These are phyloP conservation scores for Aspergillus ruber DNA, from an alignment of 2,329 filamentous ascomycete genomes.

Conservation along the genomic window DNA sequence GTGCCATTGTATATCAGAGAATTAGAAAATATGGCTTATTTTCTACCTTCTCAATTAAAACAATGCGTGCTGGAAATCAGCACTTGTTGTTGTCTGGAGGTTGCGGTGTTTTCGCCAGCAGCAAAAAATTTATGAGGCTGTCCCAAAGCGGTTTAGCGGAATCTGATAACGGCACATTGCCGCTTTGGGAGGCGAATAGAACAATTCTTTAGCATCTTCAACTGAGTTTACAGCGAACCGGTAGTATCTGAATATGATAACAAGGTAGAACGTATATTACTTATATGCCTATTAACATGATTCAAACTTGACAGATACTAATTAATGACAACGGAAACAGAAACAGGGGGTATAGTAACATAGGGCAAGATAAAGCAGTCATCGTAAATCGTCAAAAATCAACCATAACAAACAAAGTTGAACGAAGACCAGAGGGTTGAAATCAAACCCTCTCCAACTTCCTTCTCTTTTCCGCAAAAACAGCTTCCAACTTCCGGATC, in stretches of 20 bases:
- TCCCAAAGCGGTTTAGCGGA: slow-evolving; percentile 16
- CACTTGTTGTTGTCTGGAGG: slow-evolving; percentile 1
- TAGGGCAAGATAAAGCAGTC: too few relatives aligned
- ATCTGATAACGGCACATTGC: slow-evolving; percentile 4
- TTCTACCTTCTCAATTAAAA: neutral
- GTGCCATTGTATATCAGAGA: slow-evolving; percentile 18
- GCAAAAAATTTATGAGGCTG: slow-evolving; percentile 16
- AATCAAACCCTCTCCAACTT: slow-evolving; percentile 23
- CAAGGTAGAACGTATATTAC: too few relatives aligned
- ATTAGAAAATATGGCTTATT: neutral
- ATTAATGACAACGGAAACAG: too few relatives aligned
- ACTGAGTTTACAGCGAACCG: too few relatives aligned
- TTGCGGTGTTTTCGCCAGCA: neutral
- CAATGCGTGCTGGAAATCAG: neutral
- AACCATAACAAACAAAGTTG: too few relatives aligned
- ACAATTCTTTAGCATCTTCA: too few relatives aligned
- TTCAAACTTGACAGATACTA: too few relatives aligned
- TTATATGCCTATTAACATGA: too few relatives aligned
- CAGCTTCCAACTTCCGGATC: slow-evolving; percentile 59
- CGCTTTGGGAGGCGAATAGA: slow-evolving; percentile 1
- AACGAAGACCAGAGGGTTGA: neutral
- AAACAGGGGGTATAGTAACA: too few relatives aligned
- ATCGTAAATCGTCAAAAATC: too few relatives aligned
- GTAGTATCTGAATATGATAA: too few relatives aligned
- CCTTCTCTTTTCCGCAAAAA: slow-evolving; percentile 54